Base-by-base conservation (phyloP, 352 stramenopile genomes). In the Discostella stelligera region DNA sequence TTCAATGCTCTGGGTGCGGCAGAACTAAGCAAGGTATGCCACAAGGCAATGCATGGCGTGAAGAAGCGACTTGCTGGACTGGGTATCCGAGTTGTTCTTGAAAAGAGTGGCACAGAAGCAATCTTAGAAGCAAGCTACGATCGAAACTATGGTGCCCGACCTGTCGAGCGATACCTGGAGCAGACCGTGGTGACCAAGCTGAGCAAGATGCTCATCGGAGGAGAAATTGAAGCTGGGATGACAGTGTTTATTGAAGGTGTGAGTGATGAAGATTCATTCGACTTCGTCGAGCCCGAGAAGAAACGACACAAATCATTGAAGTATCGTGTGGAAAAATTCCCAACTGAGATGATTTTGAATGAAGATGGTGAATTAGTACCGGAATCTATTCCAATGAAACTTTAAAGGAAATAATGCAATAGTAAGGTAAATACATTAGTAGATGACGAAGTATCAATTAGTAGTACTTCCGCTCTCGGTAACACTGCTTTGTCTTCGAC, bases 91-190 rank as follows among this genome's bases (percentile, higher is more conserved):
- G 77, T 95, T 41, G 82, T 90, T 39, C 67, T 95, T 10, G 89
- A 92, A 52, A 80, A 81, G 9, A 85, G 71, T 64, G 96, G 96
- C 2, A 81, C 96, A 3, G 93, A 98, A 68, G 88, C 93, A 55
- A 97, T 98, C 58, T 62, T 98, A 58, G 90, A 96, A 53, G 90
- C 92, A 27, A 94, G 93, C 27, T 98, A 98, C 79, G 94, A 98
- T 67, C 95, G 94, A 23, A 89, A 94, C 70, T 98, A 98, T 77
- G 96, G 96, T 54, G 96, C 96, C 14, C 89, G 96, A 54, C 96
- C 96, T n/a, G 90, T 98, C 32, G 96, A 98, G 83, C 86, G 96
- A 21, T 98, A 97, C 78, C 93, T 99, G 48, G 95, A 98, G 85
- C 94, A 96, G 63, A 90, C 96, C 59, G 80, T 98, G 2, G 95